Evolutionary conservation across 495 filamentous ascomycete species (phyloP).

Genomic region (Xylaria venustula): DNA sequence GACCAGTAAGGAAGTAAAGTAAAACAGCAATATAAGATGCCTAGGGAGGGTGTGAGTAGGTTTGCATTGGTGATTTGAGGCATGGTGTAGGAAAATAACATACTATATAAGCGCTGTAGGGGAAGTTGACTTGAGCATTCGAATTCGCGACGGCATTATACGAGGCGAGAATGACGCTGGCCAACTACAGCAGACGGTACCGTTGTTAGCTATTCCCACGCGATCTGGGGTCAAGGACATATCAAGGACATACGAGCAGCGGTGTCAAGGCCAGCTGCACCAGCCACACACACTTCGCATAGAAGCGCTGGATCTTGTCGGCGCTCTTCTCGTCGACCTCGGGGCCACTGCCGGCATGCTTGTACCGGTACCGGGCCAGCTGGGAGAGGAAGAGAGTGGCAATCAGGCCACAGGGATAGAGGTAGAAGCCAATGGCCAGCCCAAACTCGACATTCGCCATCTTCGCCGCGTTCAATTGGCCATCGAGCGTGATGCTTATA

Average conservation of each 20-base stretch:
- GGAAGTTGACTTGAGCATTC: slow-evolving; percentile 23
- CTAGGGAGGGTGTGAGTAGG: neutral
- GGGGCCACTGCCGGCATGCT: slow-evolving; percentile 11
- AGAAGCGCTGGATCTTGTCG: slow-evolving; percentile 23
- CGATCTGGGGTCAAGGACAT: too few species aligned
- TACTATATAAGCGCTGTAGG: slow-evolving; percentile 32
- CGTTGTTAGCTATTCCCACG: neutral
- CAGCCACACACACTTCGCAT: slow-evolving; percentile 26
- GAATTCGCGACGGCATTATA: slow-evolving; percentile 20
- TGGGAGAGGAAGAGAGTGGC: slow-evolving; percentile 25
- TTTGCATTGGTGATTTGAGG: too few species aligned
- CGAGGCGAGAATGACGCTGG: slow-evolving; percentile 25
- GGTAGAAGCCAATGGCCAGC: slow-evolving; percentile 30
- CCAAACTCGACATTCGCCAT: slow-evolving; percentile 23
- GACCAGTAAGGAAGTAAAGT: slow-evolving; percentile 32
- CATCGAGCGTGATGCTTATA: neutral
- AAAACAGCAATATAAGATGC: slow-evolving; percentile 25
- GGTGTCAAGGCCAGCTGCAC: slow-evolving; percentile 23
- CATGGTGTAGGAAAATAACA: too few species aligned
- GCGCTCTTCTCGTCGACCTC: slow-evolving; percentile 21
- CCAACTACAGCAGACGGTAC: slow-evolving; percentile 16
- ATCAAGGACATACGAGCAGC: slow-evolving; percentile 18
- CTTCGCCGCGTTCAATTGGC: neutral
- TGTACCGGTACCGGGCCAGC: slow-evolving; percentile 26
- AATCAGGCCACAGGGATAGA: slow-evolving; percentile 31